Evolutionary conservation across 2,329 filamentous ascomycete genomes (phyloP), one percentile per base, ranked within the genome.

Genomic region (Stylonectria norvegica): DNA sequence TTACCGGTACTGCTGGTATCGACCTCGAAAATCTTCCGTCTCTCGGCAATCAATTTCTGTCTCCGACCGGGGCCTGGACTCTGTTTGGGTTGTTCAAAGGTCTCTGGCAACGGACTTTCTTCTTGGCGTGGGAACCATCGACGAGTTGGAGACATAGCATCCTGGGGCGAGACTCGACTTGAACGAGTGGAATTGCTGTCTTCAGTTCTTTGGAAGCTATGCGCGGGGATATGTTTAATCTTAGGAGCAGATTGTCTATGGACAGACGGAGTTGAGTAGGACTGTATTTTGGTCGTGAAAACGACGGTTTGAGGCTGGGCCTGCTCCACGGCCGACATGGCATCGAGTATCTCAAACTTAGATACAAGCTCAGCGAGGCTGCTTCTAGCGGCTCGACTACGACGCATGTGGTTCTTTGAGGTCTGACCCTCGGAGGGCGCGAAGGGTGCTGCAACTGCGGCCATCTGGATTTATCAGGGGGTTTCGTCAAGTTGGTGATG

Each of bases 291-390:
- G 2, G 12, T 12, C 4, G 35, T 43, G 4, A 20, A 20, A 4
- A 31, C 18, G 38, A 14, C 8, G 18, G n/a, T 18, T 18, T 4
- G 34, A 33, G 19, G 15, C 25, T n/a, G 18, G 34, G 34, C 35
- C 28, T 27, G 43, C 16, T 33, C 18, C n/a, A 35, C 16, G 2
- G 25, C 31, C 7, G 46, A 40, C 8, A 38, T 41, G 5, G 48
- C 48, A 34, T 63, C 59, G 4, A 62, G 48, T n/a, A 47, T 44
- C 45, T 66, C 63, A 25, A 64, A 66, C 29, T 59, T 64, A n/a
- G 60, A 62, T 1, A 66, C 55, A 12, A 66, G 56, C 19, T 61
- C 55, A 23, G 63, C 56, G 17, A 66, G 42, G 9, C 39, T 52
- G 10, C 47, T 45, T 3, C 40, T 33, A 15, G 35, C 15, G 15